Evolutionary conservation across 441 rosid species (phyloP).

Genomic region (Macaranga tanarius): DNA sequence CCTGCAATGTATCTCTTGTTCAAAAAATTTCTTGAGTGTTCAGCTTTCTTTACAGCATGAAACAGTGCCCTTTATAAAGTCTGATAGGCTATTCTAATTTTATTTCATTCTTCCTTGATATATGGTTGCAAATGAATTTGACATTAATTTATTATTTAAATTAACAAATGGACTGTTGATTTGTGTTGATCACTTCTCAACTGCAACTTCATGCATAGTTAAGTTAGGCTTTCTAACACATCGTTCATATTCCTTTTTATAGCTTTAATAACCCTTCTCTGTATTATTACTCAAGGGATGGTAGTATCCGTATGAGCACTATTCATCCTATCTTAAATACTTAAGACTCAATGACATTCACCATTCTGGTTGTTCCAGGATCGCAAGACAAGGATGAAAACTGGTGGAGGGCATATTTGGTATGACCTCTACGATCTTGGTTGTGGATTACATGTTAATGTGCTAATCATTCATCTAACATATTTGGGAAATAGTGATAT

Average conservation of each 20-base stretch:
- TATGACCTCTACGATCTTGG: constrained; percentile 6
- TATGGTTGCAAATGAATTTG: too few species aligned
- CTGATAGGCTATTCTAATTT: too few species aligned
- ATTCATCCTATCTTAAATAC: not conserved
- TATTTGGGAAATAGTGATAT: not conserved
- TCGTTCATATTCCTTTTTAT: not conserved
- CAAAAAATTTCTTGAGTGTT: too few species aligned
- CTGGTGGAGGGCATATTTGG: constrained; percentile 14
- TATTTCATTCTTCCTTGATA: too few species aligned
- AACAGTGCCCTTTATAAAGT: too few species aligned
- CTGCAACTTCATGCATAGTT: not conserved
- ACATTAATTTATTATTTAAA: not conserved
- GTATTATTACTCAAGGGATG: not conserved
- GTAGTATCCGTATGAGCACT: not conserved
- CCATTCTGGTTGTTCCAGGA: constrained; percentile 4
- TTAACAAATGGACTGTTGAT: not conserved
- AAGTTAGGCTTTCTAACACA: not conserved
- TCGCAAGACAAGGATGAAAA: not conserved
- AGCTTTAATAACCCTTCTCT: not conserved
- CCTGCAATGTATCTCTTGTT: too few species aligned
- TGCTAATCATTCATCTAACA: not conserved
- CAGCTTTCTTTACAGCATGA: too few species aligned
- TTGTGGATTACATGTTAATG: not conserved
- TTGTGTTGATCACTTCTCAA: not conserved
- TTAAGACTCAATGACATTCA: not conserved